A percentile compares a stretch with the other conserved stretches of the same genome.
Conservation (phyloP, 75 land plant species). For the Isoetes taiwanensis region DNA sequence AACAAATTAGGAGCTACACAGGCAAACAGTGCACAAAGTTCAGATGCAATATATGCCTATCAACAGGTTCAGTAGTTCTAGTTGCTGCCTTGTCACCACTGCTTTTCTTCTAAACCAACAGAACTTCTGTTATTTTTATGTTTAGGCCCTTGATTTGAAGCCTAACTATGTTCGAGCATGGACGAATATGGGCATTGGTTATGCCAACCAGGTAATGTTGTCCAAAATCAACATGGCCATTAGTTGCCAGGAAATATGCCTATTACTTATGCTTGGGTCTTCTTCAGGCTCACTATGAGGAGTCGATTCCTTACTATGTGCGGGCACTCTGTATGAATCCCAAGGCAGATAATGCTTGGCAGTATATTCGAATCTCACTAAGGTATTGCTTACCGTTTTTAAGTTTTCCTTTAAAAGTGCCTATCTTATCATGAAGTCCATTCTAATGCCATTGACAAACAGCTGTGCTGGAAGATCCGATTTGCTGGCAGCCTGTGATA, state of each 20-base stretch:
- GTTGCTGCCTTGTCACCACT: not conserved
- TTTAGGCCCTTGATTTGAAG: conserved; percentile 85
- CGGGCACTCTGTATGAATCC: conserved; percentile 93
- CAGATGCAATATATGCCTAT: conserved; percentile 88
- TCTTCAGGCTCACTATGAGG: conserved; percentile 71
- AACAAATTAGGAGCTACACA: conserved; percentile 98
- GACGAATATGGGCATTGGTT: conserved; percentile 99
- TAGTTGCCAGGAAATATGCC: no score
- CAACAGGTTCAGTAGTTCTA: conserved; percentile 52
- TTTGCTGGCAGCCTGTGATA: conserved; percentile 79
- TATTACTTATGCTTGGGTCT: no score
- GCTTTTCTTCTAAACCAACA: not conserved
- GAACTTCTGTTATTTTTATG: not conserved
- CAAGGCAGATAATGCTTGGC: conserved; percentile 97
- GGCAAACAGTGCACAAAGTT: conserved; percentile 95
- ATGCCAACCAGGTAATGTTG: conserved; percentile 60
- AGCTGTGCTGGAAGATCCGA: conserved; percentile 62
- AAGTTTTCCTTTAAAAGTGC: not conserved
- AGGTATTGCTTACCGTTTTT: conserved; percentile 33
- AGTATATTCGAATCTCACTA: conserved; percentile 80
- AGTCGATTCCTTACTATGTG: conserved; percentile 83
- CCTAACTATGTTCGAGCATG: conserved; percentile 98
- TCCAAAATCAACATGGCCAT: no score
- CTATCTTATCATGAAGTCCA: not conserved
- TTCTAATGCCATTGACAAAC: conserved; percentile 6